Base-by-base conservation (phyloP, 2,329 filamentous ascomycete species). In the Exophiala spinifera region DNA sequence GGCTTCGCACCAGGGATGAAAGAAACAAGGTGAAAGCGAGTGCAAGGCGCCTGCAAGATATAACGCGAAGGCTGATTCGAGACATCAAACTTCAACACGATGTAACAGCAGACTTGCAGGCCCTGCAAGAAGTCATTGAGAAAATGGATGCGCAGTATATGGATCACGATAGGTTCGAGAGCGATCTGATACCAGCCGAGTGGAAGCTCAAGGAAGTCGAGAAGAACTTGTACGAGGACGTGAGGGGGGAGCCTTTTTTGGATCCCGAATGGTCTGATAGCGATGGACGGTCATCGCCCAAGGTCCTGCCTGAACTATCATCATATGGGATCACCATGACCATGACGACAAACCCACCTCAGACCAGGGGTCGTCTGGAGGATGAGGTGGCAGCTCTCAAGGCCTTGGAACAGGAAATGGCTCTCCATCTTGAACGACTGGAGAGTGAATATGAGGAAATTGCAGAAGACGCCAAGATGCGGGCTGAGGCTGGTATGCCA, bases 191-290 rank as follows among this genome's bases (percentile, higher is more conserved):
- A 28, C 40, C 49, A 23, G 49, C 40, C 13, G 49, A 51, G 17
- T 51, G 42, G 40, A 28, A 45, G 17, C n/a, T 51, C 10, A 51
- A 51, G 21, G 42, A 51, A 19, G 28, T 42, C 15, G 49, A 51
- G 21, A 10, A 37, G 31, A 13, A 21, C 15, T 23, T 51, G 14
- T 51, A 51, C 31, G 40, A 39, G 13, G 34, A 28, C 20, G 5
- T 51, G 6, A 20, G 20, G 11, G 49, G 49, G 8, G 7, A 19
- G 1, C 19, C 49, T 10, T 31, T 42, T 15, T 14, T 42, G 23
- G 49, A 51, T 23, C 25, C 11, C 11, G 15, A 15, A n/a, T 40
- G 31, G 13, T 36, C 33, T 14, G 40, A 46, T 19, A 11, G 5
- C 8, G 14, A 44, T 44, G 10, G n/a, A 11, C 23, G 21, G 20